These are phyloP conservation scores for Taiozyma onychis DNA, from an alignment of 1,139 yeast genomes.

Conservation along the genomic window DNA sequence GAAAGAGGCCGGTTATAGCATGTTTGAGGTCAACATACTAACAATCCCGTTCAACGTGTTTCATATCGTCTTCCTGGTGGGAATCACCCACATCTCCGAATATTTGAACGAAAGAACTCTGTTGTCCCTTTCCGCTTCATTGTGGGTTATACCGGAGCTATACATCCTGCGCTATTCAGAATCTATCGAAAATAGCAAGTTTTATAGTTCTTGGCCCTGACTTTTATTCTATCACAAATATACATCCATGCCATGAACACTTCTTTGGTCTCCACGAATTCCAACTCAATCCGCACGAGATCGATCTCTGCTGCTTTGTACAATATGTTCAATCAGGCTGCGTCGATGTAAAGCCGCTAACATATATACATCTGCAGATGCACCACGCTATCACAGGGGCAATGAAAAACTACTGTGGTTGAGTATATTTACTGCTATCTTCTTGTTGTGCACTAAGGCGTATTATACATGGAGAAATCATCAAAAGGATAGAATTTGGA, in stretches of 20 bases:
- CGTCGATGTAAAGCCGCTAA: conserved; percentile 45
- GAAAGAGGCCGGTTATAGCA: conserved; percentile 47
- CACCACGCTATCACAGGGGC: conserved; percentile 54
- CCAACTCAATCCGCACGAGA: conserved; percentile 52
- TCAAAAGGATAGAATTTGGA: conserved; percentile 35
- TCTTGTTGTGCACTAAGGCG: conserved; percentile 25
- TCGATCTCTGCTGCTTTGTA: conserved; percentile 56
- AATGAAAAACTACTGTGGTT: conserved; percentile 40
- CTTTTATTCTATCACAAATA: conserved; percentile 38
- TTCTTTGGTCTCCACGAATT: conserved; percentile 55
- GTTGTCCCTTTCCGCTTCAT: conserved; percentile 30
- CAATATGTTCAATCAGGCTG: conserved; percentile 57
- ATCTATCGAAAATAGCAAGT: conserved; percentile 37
- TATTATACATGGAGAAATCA: conserved; percentile 39
- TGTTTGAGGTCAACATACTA: conserved; percentile 48
- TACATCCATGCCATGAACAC: conserved; percentile 49
- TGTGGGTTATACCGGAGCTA: conserved; percentile 37
- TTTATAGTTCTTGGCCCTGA: conserved; percentile 44
- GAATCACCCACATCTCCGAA: conserved; percentile 38
- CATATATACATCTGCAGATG: conserved; percentile 50
- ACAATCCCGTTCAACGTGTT: conserved; percentile 42
- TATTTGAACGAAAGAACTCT: conserved; percentile 33
- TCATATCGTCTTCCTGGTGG: conserved; percentile 34
- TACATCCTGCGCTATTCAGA: conserved; percentile 45
- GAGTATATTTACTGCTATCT: conserved; percentile 25